Base-by-base conservation (phyloP, 495 filamentous ascomycete genomes). In the Achaetomiella virescens region DNA sequence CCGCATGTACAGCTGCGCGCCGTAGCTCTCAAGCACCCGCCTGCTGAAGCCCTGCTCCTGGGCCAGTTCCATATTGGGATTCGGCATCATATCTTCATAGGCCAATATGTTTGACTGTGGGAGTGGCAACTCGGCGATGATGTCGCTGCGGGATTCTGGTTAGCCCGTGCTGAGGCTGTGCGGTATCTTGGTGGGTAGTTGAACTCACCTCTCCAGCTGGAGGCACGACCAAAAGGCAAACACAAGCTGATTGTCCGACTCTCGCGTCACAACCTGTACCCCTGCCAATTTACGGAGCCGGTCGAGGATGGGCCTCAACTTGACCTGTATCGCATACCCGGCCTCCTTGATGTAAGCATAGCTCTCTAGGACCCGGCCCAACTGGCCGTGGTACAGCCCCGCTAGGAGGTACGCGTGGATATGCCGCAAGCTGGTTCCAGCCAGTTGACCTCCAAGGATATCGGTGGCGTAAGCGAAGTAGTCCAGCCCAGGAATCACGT, bases 161-260 rank as follows among this genome's bases (percentile, higher is more conserved):
- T 37, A 48, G 31, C n/a, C n/a, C n/a, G n/a, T n/a, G n/a, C n/a
- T n/a, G n/a, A n/a, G n/a, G n/a, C 58, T 42, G 45, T 56, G 48
- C 60, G 48, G 9, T 6, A 27, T 24, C 47, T 48, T 20, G 1
- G 2, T 2, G 17, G 7, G n/a, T 35, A 20, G 17, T 24, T 17
- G 11, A 27, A 18, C 70, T 55, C 70, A 91, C 88, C 88, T 96
- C 72, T 98, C 93, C 20, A 97, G 77, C 61, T 97, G 93, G 61
- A 96, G 73, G 65, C 89, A 95, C 9, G 91, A 93, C 92, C 92
- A 98, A 61, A 89, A 96, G 7, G 90, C 89, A 59, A 93, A 85
- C 33, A 86, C 75, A 47, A 87, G 75, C 38, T 86, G 75, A 51
- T 82, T 82, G 61, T 82, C 78, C 38, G 60, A 46, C 47, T 64